Evolutionary conservation across 768 basidiomycete genomes (phyloP).

Genomic region (Suillus subaureus): DNA sequence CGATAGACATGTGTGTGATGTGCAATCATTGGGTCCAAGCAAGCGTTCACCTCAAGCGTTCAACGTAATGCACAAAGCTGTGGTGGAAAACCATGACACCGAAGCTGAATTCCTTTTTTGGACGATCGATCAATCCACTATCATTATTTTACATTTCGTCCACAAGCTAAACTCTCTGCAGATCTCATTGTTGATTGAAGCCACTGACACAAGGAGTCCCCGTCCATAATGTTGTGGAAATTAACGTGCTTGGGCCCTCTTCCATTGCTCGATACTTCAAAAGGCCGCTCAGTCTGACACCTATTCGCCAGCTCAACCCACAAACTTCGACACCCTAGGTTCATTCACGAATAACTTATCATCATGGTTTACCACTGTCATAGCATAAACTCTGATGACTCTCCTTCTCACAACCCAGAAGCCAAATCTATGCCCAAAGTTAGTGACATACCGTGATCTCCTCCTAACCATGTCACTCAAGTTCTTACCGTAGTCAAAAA

Average conservation of each 20-base stretch:
- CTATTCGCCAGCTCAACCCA: not conserved
- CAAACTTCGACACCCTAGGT: slow-evolving; percentile 17
- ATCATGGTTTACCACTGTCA: slow-evolving; percentile 7
- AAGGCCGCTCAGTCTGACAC: not conserved
- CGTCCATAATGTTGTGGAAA: slow-evolving; percentile 3
- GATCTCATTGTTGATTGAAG: slow-evolving; percentile 23
- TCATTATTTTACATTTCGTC: slow-evolving; percentile 1
- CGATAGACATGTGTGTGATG: slow-evolving; percentile 28
- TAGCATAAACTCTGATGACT: slow-evolving; percentile 5
- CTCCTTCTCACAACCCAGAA: not conserved
- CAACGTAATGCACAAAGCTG: not conserved
- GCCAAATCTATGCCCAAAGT: slow-evolving; percentile 6
- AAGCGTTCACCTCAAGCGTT: not conserved
- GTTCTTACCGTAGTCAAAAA: slow-evolving; percentile 4
- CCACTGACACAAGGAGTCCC: not conserved
- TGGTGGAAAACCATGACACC: not conserved
- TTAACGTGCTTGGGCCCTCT: slow-evolving; percentile 7
- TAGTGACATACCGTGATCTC: not conserved
- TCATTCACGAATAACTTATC: not conserved
- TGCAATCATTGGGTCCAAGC: slow-evolving; percentile 19
- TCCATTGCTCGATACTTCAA: not conserved
- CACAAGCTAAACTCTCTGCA: not conserved
- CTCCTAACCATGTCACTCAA: not conserved
- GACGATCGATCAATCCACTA: slow-evolving; percentile 10
- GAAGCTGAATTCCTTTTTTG: slow-evolving; percentile 17